Percentiles rank a stretch among this genome's conserved stretches.
These are phyloP conservation scores for Phlebopus sp. DNA, from an alignment of 1,284 basidiomycete species.

Conservation along the genomic window DNA sequence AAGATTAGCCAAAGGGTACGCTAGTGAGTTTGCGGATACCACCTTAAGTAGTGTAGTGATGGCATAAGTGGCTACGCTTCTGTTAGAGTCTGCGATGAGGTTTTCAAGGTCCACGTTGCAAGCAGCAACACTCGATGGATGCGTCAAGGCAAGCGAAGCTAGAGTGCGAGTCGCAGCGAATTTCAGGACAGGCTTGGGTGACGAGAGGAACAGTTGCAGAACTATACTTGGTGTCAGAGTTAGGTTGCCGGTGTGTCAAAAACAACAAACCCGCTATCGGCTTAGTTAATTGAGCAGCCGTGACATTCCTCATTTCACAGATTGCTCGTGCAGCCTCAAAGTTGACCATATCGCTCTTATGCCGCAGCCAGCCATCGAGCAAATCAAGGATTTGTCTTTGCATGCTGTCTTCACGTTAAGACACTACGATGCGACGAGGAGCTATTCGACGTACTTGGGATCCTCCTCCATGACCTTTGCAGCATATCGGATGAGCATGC, in stretches of 20 bases:
- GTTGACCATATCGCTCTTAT: conserved; percentile 99
- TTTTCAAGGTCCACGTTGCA: conserved; percentile 99
- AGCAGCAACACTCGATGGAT: conserved; percentile 82
- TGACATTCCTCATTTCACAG: conserved; percentile 91
- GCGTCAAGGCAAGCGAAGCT: conserved; percentile 80
- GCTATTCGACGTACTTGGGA: conserved; percentile 70
- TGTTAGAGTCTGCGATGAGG: conserved; percentile 94
- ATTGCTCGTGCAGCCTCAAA: conserved; percentile 97
- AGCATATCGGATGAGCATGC: conserved; percentile 98
- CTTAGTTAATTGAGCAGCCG: conserved; percentile 75
- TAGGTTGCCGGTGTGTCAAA: conserved; percentile 4
- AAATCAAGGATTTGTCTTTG: conserved; percentile 93
- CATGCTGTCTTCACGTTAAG: conserved; percentile 47
- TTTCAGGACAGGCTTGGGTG: conserved; percentile 91
- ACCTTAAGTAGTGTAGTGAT: conserved; percentile 98
- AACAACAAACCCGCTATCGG: conserved; percentile 75
- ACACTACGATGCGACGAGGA: conserved; percentile 1
- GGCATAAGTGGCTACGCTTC: conserved; percentile 97
- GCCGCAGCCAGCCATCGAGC: conserved; percentile 92
- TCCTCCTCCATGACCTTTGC: conserved; percentile 99
- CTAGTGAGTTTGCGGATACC: conserved; percentile 5
- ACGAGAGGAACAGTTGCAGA: conserved; percentile 90
- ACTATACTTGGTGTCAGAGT: conserved; percentile 45
- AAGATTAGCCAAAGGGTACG: conserved; percentile 9
- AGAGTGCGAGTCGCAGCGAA: conserved; percentile 97